These are phyloP conservation scores for Eudorina sp. DNA, from an alignment of 139 green algal species.

Conservation along the genomic window DNA sequence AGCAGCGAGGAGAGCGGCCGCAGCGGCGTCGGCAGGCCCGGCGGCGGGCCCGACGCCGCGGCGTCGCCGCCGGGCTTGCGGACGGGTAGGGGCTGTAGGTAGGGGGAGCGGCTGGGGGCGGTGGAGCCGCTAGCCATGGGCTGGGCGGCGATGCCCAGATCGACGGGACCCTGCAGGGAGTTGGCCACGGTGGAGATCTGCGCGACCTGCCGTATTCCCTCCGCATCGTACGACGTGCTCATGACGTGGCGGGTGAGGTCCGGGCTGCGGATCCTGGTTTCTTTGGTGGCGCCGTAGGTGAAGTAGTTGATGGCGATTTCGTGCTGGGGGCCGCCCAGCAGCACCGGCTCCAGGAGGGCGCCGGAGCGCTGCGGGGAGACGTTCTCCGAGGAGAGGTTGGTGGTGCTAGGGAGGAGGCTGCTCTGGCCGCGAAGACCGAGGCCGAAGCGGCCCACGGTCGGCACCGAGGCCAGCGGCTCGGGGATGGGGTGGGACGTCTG, in stretches of 20 bases:
- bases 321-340: background rate
- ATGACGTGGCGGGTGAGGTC: background rate
- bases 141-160: background rate
- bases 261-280: background rate
- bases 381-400: background rate
- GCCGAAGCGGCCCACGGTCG: background rate
- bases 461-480: background rate
- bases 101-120: background rate
- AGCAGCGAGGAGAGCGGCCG: background rate
- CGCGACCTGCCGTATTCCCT: background rate
- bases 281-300: background rate
- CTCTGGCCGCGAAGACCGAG: background rate
- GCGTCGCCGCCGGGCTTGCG: background rate
- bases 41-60: background rate
- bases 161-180: conserved; percentile 6
- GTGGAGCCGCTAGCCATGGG: background rate
- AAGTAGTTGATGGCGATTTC: conserved; percentile 1
- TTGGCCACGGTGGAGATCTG: background rate
- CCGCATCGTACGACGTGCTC: background rate
- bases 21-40: background rate
- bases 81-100: background rate
- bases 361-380: background rate
- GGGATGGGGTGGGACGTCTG: background rate
- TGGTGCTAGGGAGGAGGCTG: background rate
- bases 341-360: background rate